Percentiles rank a stretch among this genome's conserved stretches.
Conservation (phyloP, 805 yeast genomes). For the Myxozyma udenii region DNA sequence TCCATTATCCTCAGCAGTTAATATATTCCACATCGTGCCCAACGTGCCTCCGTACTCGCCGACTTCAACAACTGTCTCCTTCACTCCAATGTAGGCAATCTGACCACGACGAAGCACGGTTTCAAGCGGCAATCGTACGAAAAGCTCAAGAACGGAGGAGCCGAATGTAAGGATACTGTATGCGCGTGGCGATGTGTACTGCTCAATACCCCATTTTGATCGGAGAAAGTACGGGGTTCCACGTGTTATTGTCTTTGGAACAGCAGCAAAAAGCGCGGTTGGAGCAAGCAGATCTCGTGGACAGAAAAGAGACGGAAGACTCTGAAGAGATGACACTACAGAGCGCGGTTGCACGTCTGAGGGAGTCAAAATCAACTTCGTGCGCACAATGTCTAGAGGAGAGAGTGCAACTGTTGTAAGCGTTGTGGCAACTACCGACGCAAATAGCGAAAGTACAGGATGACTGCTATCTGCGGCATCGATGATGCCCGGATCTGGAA, state of each 20-base stretch:
- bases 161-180: conserved; percentile 58
- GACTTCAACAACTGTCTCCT: conserved; percentile 53
- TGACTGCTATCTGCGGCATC: conserved; percentile 78
- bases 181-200: conserved; percentile 57
- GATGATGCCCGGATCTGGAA: conserved; percentile 86
- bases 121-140: conserved; percentile 80
- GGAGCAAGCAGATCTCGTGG: conserved; percentile 66
- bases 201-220: conserved; percentile 62
- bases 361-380: conserved; percentile 69
- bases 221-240: conserved; percentile 65
- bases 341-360: conserved; percentile 56
- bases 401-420: conserved; percentile 68
- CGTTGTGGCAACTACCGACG: conserved; percentile 69
- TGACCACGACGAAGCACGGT: conserved; percentile 83
- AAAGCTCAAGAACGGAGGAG: conserved; percentile 64
- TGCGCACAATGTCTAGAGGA: conserved; percentile 78
- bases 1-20: conserved; percentile 45
- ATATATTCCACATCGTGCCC: conserved; percentile 51
- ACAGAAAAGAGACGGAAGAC: conserved; percentile 49
- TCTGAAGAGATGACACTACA: conserved; percentile 62
- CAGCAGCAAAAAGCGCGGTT: conserved; percentile 60
- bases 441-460: conserved; percentile 61
- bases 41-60: conserved; percentile 55
- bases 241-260: conserved; percentile 58
- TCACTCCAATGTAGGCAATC: conserved; percentile 55